Percentiles rank a stretch among this genome's conserved stretches.
Evolutionary conservation across 345 rosid genomes (phyloP).

Genomic region (Gossypium australe): DNA sequence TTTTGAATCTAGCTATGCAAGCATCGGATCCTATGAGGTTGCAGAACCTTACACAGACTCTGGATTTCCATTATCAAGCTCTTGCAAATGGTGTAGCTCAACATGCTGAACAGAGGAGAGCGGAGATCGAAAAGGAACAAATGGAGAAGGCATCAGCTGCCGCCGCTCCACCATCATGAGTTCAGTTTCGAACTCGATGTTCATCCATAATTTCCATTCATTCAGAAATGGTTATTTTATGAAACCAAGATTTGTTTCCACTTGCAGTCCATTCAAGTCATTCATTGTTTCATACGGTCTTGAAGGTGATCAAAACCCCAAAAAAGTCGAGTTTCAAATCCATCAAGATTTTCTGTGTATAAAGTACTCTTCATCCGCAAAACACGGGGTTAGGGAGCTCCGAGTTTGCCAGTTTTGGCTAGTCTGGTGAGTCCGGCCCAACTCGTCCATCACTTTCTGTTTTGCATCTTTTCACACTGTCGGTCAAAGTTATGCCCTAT

Average conservation of each 20-base stretch:
- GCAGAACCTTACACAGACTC: conserved; percentile 72
- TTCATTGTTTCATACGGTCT: conserved; percentile 18
- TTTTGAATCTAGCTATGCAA: conserved; percentile 57
- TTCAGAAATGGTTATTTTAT: conserved; percentile 10
- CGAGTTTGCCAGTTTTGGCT: conserved; percentile 3
- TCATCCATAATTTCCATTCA: conserved; percentile 19
- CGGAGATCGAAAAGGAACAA: conserved; percentile 85
- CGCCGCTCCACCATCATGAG: conserved; percentile 33
- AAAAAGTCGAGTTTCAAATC: not conserved
- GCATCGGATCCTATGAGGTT: conserved; percentile 68
- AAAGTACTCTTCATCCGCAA: conserved; percentile 1
- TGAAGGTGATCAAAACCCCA: not conserved
- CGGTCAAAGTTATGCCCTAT: not conserved
- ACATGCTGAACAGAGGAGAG: conserved; percentile 91
- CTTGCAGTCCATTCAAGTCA: conserved; percentile 16
- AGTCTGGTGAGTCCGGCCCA: not conserved
- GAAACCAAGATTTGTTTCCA: conserved; percentile 13
- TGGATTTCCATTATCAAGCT: conserved; percentile 84
- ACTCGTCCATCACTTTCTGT: not conserved
- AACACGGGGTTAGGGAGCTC: not conserved
- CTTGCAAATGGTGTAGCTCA: conserved; percentile 82
- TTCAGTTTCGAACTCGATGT: conserved; percentile 1
- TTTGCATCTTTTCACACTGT: not conserved
- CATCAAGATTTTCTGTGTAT: conserved; percentile 10
- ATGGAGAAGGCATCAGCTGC: conserved; percentile 60